A percentile compares a stretch with the other conserved stretches of the same genome.
Conservation (phyloP, 305 asterid species). For the Petunia hybrid region DNA sequence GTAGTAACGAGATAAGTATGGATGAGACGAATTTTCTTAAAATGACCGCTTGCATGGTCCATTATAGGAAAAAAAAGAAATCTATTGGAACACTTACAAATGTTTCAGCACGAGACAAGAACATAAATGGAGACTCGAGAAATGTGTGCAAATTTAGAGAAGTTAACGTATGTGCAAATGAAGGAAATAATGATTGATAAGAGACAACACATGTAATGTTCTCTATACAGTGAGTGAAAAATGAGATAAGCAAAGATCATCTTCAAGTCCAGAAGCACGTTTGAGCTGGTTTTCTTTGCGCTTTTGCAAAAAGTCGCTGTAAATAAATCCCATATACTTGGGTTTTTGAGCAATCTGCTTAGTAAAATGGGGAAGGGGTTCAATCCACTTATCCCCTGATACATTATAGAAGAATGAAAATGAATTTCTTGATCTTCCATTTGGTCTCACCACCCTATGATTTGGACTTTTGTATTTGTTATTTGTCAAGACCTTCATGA, state of each 20-base stretch:
- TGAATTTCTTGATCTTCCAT: slow-evolving; percentile 50
- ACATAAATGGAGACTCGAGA: not conserved
- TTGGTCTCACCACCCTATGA: slow-evolving; percentile 52
- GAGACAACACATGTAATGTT: not conserved
- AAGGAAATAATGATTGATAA: not conserved
- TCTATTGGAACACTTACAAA: not conserved
- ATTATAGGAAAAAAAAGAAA: not conserved
- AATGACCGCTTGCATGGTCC: not conserved
- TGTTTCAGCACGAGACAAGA: not conserved
- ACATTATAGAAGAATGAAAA: slow-evolving; percentile 53
- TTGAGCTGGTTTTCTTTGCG: slow-evolving; percentile 28
- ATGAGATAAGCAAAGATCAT: slow-evolving; percentile 27
- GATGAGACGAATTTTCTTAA: not conserved
- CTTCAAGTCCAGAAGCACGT: slow-evolving; percentile 27
- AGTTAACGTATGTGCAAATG: not conserved
- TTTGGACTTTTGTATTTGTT: slow-evolving; percentile 57
- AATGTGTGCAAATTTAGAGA: not conserved
- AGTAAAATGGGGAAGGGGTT: slow-evolving; percentile 58
- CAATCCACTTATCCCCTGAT: slow-evolving; percentile 55
- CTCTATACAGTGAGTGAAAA: slow-evolving; percentile 26
- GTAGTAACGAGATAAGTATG: not conserved
- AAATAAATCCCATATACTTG: slow-evolving; percentile 49
- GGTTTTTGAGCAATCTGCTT: slow-evolving; percentile 50
- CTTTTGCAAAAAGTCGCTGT: slow-evolving; percentile 37
- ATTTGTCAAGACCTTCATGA: slow-evolving; percentile 49